Conservation (phyloP, 1,139 yeast species). For the Yamadazyma diddensiae region DNA sequence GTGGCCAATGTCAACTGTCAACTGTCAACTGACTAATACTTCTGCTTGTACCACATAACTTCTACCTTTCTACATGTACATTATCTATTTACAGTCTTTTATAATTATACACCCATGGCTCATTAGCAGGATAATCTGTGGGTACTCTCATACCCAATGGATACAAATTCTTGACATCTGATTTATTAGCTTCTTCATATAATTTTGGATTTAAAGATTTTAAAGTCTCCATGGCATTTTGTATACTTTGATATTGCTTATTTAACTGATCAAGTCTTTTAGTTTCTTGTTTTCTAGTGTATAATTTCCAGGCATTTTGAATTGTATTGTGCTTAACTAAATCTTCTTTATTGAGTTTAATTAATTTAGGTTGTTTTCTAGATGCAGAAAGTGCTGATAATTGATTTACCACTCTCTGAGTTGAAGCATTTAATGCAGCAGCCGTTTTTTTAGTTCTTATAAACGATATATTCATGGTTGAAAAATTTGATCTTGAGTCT, state of each 20-base stretch:
- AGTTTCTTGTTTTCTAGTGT: constrained; percentile 48
- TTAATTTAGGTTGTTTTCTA: constrained; percentile 80
- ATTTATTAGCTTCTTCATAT: constrained; percentile 48
- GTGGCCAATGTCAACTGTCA: no score
- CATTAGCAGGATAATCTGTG: constrained; percentile 85
- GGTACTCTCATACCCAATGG: constrained; percentile 85
- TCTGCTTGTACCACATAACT: not conserved
- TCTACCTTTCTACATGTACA: not conserved
- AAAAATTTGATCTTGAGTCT: no score
- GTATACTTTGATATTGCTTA: constrained; percentile 64
- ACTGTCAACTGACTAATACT: not conserved
- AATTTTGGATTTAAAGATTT: constrained; percentile 46
- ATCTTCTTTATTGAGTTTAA: constrained; percentile 78
- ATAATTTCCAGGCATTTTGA: constrained; percentile 76
- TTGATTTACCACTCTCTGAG: constrained; percentile 69
- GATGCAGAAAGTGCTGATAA: constrained; percentile 83
- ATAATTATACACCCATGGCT: constrained; percentile 75
- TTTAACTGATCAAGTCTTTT: constrained; percentile 47
- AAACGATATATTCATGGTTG: constrained; percentile 14
- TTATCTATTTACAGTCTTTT: constrained; percentile 9
- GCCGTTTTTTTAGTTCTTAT: constrained; percentile 38
- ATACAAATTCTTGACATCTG: constrained; percentile 49
- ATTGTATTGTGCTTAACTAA: constrained; percentile 81
- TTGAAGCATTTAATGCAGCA: constrained; percentile 48
- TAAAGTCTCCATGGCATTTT: constrained; percentile 73